phyloP scores from a whole-genome alignment of 2,329 filamentous ascomycete genomes.

The Pezicula rhizophila region DNA sequence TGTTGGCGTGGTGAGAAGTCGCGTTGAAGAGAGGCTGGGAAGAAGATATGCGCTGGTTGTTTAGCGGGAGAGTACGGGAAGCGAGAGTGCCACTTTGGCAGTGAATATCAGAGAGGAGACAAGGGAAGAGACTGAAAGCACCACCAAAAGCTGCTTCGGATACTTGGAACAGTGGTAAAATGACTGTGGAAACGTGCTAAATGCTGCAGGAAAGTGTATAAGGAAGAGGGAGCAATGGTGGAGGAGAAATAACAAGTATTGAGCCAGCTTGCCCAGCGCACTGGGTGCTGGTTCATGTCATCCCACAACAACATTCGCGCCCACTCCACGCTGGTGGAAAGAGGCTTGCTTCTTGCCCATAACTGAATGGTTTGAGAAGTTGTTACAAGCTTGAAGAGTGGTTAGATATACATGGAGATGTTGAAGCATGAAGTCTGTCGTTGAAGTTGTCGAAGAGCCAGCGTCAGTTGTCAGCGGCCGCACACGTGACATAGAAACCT shows the following conservation, averaged over 20 bases:
- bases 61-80: conserved; percentile 1
- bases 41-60: conserved; percentile 1
- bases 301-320: background rate
- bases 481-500: background rate
- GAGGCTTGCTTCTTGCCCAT: background rate
- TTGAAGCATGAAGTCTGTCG: background rate
- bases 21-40: background rate
- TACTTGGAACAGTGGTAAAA: background rate
- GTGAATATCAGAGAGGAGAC: background rate
- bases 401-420: background rate
- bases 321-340: conserved; percentile 1
- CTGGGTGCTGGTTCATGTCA: background rate
- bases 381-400: background rate
- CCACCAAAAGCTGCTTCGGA: background rate
- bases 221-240: background rate
- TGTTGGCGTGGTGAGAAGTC: conserved; percentile 1
- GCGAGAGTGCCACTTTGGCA: background rate
- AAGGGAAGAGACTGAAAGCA: background rate
- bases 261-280: background rate
- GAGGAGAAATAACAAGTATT: background rate
- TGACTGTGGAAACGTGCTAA: background rate
- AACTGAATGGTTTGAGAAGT: background rate
- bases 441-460: background rate
- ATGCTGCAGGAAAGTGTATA: background rate
- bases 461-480: background rate